These are phyloP conservation scores for Leccinum ochraceum DNA, from an alignment of 768 basidiomycete genomes.

Conservation along the genomic window DNA sequence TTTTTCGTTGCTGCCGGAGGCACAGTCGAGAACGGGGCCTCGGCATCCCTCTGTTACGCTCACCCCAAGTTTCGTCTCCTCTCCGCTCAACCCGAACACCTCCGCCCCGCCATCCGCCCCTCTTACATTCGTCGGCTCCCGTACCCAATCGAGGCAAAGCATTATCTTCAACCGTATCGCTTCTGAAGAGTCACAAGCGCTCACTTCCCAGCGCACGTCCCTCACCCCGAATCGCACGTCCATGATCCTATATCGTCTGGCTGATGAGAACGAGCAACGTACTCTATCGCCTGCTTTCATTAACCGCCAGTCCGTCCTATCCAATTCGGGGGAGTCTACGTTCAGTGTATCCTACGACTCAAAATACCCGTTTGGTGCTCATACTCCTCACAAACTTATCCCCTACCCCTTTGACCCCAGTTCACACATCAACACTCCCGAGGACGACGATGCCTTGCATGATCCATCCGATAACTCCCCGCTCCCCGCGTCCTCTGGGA, in stretches of 20 bases:
- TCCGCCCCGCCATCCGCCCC: slow-evolving; percentile 15
- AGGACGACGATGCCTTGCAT: slow-evolving; percentile 79
- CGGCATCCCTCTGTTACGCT: slow-evolving; percentile 28
- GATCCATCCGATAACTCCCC: slow-evolving; percentile 46
- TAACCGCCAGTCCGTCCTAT: slow-evolving; percentile 46
- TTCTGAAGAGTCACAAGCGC: slow-evolving; percentile 46
- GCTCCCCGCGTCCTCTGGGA: slow-evolving; percentile 24
- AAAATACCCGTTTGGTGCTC: slow-evolving; percentile 58
- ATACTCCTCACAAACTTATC: slow-evolving; percentile 43
- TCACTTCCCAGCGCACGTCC: slow-evolving; percentile 29
- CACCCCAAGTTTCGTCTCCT: slow-evolving; percentile 43
- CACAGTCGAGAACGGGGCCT: slow-evolving; percentile 9
- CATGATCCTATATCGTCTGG: slow-evolving; percentile 68
- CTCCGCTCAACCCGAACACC: slow-evolving; percentile 52
- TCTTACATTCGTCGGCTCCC: slow-evolving; percentile 30
- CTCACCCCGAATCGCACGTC: slow-evolving; percentile 44
- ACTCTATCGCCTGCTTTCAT: slow-evolving; percentile 36
- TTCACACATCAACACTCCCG: slow-evolving; percentile 53
- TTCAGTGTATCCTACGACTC: slow-evolving; percentile 54
- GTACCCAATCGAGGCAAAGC: slow-evolving; percentile 42
- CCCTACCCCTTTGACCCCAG: slow-evolving; percentile 74
- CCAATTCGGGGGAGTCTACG: slow-evolving; percentile 53
- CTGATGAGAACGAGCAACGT: slow-evolving; percentile 37
- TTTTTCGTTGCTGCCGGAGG: slow-evolving; percentile 31
- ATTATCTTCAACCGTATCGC: slow-evolving; percentile 44